Percentiles rank a stretch among this genome's conserved stretches.
phyloP scores from a whole-genome alignment of 176 grass and related monocot genomes.

The Cenchrus purpureus region DNA sequence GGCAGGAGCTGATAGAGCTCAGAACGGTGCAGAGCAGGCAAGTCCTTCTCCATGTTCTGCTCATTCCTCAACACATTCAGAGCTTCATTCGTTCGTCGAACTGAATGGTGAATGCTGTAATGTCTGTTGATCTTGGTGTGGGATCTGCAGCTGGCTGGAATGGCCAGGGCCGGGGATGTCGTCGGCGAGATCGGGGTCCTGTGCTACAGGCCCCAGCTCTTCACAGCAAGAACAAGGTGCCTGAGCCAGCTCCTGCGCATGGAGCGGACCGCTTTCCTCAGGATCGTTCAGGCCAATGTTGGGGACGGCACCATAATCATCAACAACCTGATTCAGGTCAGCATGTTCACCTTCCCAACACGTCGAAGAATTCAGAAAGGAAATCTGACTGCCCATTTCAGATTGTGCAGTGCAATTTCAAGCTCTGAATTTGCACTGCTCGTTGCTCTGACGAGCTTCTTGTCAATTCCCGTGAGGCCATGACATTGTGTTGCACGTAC shows the following conservation, averaged over 20 bases:
- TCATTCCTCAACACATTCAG: not conserved
- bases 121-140: not conserved
- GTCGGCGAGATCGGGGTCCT: constrained; percentile 83
- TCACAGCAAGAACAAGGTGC: constrained; percentile 68
- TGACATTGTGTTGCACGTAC: not conserved
- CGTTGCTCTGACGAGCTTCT: not conserved
- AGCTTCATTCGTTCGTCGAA: not conserved
- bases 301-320: constrained; percentile 75
- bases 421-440: not conserved
- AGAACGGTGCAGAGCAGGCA: constrained; percentile 53
- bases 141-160: constrained; percentile 50
- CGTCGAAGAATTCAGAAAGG: not conserved
- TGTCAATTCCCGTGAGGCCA: not conserved
- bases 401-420: not conserved
- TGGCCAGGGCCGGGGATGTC: constrained; percentile 58
- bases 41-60: constrained; percentile 1
- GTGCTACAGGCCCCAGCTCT: constrained; percentile 82
- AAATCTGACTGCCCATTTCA: not conserved
- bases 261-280: constrained; percentile 59
- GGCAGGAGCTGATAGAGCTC: constrained; percentile 70
- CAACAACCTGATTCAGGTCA: constrained; percentile 77
- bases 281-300: constrained; percentile 70
- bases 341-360: not conserved
- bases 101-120: not conserved
- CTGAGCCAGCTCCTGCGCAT: constrained; percentile 81